phyloP scores from a whole-genome alignment of 768 basidiomycete genomes.

The Hemileccinum rubropunctum region DNA sequence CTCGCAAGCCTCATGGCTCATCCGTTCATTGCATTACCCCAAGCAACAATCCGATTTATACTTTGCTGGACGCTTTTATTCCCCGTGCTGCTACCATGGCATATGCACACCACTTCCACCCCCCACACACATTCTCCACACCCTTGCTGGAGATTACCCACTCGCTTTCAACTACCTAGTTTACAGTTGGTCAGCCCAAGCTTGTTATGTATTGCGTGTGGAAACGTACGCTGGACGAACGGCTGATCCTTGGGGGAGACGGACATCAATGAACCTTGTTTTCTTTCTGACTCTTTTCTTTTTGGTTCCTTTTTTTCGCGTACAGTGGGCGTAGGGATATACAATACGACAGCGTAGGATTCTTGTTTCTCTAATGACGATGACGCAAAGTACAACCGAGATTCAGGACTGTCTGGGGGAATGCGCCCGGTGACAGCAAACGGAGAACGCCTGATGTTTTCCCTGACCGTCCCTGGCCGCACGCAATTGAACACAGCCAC shows the following conservation, averaged over 20 bases:
- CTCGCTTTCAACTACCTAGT: constrained; percentile 18
- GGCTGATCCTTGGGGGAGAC: constrained; percentile 15
- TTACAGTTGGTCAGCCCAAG: constrained; percentile 8
- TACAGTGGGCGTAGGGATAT: constrained; percentile 21
- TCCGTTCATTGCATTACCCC: constrained; percentile 29
- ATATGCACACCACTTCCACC: constrained; percentile 6
- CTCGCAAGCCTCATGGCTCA: constrained; percentile 14
- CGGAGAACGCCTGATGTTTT: background rate
- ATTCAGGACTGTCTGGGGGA: constrained; percentile 22
- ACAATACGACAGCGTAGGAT: constrained; percentile 28
- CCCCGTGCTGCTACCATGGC: constrained; percentile 15
- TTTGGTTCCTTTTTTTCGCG: constrained; percentile 18
- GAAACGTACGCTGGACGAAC: constrained; percentile 28
- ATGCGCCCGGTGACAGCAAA: constrained; percentile 9
- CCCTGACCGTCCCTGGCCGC: background rate
- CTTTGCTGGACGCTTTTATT: constrained; percentile 22
- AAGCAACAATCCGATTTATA: constrained; percentile 18
- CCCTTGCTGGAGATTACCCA: constrained; percentile 9
- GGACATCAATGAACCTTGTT: constrained; percentile 25
- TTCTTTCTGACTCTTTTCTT: constrained; percentile 9
- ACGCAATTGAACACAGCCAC: background rate
- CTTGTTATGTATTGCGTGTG: constrained; percentile 24
- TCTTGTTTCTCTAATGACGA: constrained; percentile 27
- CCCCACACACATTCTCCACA: background rate
- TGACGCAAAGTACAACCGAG: constrained; percentile 7